Evolutionary conservation across 1,284 basidiomycete genomes (phyloP), one percentile per base, ranked within the genome.

Genomic region (Mycena sp.): DNA sequence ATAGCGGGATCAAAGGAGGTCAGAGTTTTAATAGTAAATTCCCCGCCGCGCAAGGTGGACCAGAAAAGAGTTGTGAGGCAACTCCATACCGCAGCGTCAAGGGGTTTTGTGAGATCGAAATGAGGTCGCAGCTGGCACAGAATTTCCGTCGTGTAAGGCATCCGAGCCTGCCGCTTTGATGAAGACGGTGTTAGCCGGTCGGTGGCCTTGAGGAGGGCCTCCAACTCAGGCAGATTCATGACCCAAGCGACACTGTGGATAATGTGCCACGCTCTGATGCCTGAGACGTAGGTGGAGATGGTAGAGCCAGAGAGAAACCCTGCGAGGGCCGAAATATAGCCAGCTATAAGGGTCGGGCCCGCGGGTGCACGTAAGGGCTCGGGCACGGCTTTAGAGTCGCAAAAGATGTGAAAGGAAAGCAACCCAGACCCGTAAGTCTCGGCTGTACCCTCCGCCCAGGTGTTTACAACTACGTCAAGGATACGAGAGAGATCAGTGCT

Each of bases 1-100:
- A 30, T 14, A 0, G 4, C 14, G 0, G 72, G 68, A 26, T 75
- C 50, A 46, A 80, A 82, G 1, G 50, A 51, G 0, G 64, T 62
- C 0, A 78, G 67, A 2, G 10, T 68, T 0, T 58, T 70, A 0
- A 81, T 68, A 0, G 77, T 79, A 48, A 82, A 74, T 54, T 83
- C 80, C 0, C 78, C 79, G 0, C 76, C 23, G 0, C 76, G 52
- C 0, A 75, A 72, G 0, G 14, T 4, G 0, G 67, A 60, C 23
- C 69, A 82, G 67, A 82, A 81, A 12, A 61, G 59, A 0, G 73
- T 73, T 0, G 75, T 77, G 0, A 77, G 67, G 43, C 78, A 81
- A 0, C 76, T 72, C 25, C 55, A 75, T 0, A 77, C 69, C 0
- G 79, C 77, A 0, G 73, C 72, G 30, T 81, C 71, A 0, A 79